Base-by-base conservation (phyloP, 2,329 filamentous ascomycete genomes). In the Claviceps humidiphila region DNA sequence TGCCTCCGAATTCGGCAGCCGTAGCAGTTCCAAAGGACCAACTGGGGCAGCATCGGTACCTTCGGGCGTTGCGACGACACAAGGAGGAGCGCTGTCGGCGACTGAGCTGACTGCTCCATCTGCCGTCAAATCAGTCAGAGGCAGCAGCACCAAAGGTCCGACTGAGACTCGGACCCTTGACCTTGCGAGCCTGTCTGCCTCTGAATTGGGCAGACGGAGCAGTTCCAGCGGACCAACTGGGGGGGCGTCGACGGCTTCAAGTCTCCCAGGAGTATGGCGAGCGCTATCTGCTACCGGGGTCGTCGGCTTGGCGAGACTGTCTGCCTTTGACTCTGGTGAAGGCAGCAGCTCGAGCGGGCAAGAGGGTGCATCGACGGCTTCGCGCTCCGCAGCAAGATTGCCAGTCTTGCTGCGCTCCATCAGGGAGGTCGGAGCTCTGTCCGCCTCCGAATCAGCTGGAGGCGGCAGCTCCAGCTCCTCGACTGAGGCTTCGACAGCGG, bases 401-500 rank as follows among this genome's bases (percentile, higher is more conserved):
- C 5, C 38, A 14, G 39, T 40, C 14, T 41, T 13, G 6, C 20
- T 13, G 38, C 34, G 9, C 13, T 24, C 20, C 44, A 34, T 30
- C 39, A 26, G n/a, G 4, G 8, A 40, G 5, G 30, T 49, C 17
- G 26, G 2, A 11, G 8, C 13, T 37, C 30, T 46, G n/a, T 53
- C 49, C 13, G 40, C 47, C 8, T 51, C 38, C 3, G 54, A 53
- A 30, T 56, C 49, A 34, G 47, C 17, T 6, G 16, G 42, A 44
- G 9, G 22, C 16, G 16, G 20, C 20, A 22, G 14, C 7, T 44
- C 42, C 9, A 26, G 22, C 5, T 5, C 11, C 22, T 11, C 42
- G 6, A 26, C 42, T 16, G 22, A 14, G 42, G 20, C 42, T 13
- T 24, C 26, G 7, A 50, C 50, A 22, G 30, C 44, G 6, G 52